Percentiles rank a stretch among this genome's conserved stretches.
Evolutionary conservation across 2,329 filamentous ascomycete species (phyloP).

Genomic region (Aspergillus tubingensis): DNA sequence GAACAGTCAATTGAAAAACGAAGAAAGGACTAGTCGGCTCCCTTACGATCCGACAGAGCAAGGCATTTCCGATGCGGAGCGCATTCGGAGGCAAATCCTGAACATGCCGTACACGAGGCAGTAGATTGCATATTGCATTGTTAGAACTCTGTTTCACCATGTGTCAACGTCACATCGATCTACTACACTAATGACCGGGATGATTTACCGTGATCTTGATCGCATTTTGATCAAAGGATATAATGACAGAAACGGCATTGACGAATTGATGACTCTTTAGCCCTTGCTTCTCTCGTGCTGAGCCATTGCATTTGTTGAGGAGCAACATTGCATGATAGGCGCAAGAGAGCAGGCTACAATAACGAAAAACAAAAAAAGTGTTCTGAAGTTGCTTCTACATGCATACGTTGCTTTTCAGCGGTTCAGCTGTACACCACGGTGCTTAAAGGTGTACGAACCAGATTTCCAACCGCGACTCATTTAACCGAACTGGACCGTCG

Average conservation of each 20-base stretch:
- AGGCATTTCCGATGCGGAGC: constrained; percentile 42
- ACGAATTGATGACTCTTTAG: constrained; percentile 23
- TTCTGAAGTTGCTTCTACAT: background rate
- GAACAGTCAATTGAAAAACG: constrained; percentile 19
- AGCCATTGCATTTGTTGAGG: background rate
- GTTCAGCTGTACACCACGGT: background rate
- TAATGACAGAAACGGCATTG: constrained; percentile 39
- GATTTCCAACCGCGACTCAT: background rate
- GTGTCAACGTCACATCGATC: constrained; percentile 26
- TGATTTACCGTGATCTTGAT: constrained; percentile 23
- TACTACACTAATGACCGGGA: constrained; percentile 33
- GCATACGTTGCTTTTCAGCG: background rate
- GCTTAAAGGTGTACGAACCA: background rate
- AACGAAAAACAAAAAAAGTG: background rate
- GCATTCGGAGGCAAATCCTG: constrained; percentile 42
- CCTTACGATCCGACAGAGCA: constrained; percentile 37
- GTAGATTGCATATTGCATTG: constrained; percentile 18
- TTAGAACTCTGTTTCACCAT: constrained; percentile 23
- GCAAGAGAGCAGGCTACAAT: background rate
- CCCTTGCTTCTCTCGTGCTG: background rate
- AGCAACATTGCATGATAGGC: background rate
- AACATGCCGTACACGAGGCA: constrained; percentile 38
- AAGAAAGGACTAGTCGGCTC: constrained; percentile 15
- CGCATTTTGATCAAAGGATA: constrained; percentile 20
- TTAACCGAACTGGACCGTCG: constrained; percentile 7